Evolutionary conservation across 2,329 filamentous ascomycete genomes (phyloP), one percentile per base, ranked within the genome.

Genomic region (Plenodomus tracheiphilus): DNA sequence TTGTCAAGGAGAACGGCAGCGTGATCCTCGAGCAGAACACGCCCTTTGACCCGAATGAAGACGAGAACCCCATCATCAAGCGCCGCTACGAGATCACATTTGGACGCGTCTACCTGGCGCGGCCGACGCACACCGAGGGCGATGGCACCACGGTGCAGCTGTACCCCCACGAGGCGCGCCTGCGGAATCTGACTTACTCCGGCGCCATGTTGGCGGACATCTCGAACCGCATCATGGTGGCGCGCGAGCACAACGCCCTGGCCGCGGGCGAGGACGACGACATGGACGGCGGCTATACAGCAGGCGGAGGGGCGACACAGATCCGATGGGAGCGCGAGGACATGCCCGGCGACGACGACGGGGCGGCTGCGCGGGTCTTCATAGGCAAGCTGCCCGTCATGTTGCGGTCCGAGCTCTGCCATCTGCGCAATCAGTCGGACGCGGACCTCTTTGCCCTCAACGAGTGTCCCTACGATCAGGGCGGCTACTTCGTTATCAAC

Each of bases 401-500:
- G 94, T 82, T 99, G 64, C 96, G 97, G 77, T 97, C 92, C 22
- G 90, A 93, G 74, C 94, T 96, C 63, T 99, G 94, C 74, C 90
- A 95, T 58, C 76, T 99, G 60, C 88, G 88, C 61, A 86, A 88
- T 59, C 84, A 95, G 68, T 84, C 85, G 41, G 93, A 97, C 58
- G 87, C 94, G 44, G 87, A 89, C 41, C 81, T 99, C 1, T 97
- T 96, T 71, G 81, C 89, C 39, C 86, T 95, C 73, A 96, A 96
- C 69, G 94, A 99, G 75, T 99, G 94, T 61, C 94, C 94, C 0
- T 99, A 97, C 73, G 94, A 99, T 68, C 94, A 97, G 69, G 94
- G 94, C 61, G 94, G 94, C 59, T 99, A 99, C 75, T 99, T 99
- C 69, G 91, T 99, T 65, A 99, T 99, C 81, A 99, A 99, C 76